Percentiles rank a stretch among this genome's conserved stretches.
Conservation (phyloP, 805 yeast species). For the Ogataea saltuana region DNA sequence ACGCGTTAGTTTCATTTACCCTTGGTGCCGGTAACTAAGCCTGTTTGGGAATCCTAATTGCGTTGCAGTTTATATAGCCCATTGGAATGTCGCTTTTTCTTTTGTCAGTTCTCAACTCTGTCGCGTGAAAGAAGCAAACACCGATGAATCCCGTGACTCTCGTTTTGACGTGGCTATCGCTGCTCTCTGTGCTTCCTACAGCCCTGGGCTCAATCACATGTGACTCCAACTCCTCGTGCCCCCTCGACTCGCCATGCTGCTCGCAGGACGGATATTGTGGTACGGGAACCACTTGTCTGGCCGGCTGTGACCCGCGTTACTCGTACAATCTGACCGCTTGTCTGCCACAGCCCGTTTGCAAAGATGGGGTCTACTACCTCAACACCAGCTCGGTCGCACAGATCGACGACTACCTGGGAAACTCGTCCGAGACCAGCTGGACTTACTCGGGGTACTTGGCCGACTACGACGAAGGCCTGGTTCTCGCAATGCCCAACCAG, state of each 20-base stretch:
- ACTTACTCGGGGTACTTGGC: constrained; percentile 60
- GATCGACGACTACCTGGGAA: constrained; percentile 52
- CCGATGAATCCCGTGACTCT: too few species aligned
- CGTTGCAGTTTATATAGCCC: neutral
- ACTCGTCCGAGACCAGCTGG: constrained; percentile 69
- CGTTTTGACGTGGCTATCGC: neutral
- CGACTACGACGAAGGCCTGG: constrained; percentile 55
- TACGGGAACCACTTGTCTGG: constrained; percentile 59
- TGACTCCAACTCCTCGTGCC: constrained; percentile 59
- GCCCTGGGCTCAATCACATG: constrained; percentile 40
- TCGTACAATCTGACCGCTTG: constrained; percentile 70
- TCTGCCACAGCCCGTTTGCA: constrained; percentile 83
- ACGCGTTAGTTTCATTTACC: too few species aligned
- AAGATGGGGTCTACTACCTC: constrained; percentile 46
- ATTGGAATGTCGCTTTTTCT: neutral
- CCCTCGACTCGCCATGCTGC: constrained; percentile 83
- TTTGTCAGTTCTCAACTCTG: too few species aligned
- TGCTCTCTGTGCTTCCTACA: neutral
- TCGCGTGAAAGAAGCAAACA: too few species aligned
- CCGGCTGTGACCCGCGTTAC: constrained; percentile 80
- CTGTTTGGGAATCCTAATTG: neutral
- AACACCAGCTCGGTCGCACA: constrained; percentile 31
- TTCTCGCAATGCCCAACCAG: constrained; percentile 77
- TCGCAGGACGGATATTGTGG: constrained; percentile 61
- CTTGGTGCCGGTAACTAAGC: neutral